Evolutionary conservation across 345 rosid genomes (phyloP).

Genomic region (Gossypium mustelinum): DNA sequence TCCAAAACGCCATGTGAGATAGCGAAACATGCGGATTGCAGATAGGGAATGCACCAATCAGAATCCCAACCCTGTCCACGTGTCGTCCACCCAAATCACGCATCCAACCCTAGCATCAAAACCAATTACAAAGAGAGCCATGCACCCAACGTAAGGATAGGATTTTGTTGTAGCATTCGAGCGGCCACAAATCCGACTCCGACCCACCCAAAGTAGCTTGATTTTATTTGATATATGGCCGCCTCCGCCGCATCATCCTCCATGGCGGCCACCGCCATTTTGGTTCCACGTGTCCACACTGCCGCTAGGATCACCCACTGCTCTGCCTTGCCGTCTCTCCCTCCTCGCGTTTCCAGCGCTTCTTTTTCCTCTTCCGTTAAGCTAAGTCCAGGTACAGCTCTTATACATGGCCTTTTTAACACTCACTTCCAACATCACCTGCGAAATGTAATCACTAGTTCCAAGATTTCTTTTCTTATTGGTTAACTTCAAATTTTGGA

Average conservation of each 20-base stretch:
- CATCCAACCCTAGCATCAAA: slow-evolving; percentile 23
- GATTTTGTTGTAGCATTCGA: slow-evolving; percentile 1
- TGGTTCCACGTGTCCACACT: slow-evolving; percentile 36
- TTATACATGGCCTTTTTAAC: background rate
- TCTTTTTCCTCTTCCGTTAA: slow-evolving; percentile 41
- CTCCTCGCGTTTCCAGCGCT: slow-evolving; percentile 44
- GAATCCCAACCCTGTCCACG: slow-evolving; percentile 35
- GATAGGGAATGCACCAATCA: slow-evolving; percentile 72
- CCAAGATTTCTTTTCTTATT: too few relatives aligned
- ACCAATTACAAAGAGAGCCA: background rate
- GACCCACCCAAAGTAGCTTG: background rate
- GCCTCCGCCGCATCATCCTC: slow-evolving; percentile 63
- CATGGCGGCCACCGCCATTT: slow-evolving; percentile 47
- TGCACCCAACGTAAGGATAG: slow-evolving; percentile 7
- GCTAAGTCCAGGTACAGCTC: slow-evolving; percentile 44
- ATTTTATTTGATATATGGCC: background rate
- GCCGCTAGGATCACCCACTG: slow-evolving; percentile 35
- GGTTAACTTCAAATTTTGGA: too few relatives aligned
- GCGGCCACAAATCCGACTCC: slow-evolving; percentile 11
- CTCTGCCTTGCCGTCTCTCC: slow-evolving; percentile 55
- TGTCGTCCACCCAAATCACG: slow-evolving; percentile 33
- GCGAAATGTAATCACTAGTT: background rate
- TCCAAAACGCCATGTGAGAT: too few relatives aligned
- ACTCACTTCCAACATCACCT: background rate
- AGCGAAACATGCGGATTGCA: slow-evolving; percentile 28